These are phyloP conservation scores for Fraxinus sp. DNA, from an alignment of 305 asterid species.

Conservation along the genomic window DNA sequence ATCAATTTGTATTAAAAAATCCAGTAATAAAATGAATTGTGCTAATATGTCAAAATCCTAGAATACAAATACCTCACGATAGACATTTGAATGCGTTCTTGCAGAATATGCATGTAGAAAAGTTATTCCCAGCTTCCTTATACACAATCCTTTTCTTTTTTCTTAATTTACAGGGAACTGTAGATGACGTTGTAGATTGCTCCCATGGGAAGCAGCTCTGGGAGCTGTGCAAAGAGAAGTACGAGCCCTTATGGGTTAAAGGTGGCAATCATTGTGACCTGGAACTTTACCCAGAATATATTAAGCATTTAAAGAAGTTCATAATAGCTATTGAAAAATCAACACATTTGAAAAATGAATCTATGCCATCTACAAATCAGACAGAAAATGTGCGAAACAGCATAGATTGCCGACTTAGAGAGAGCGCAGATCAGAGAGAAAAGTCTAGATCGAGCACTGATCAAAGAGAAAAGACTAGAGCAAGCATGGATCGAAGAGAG, in stretches of 20 bases:
- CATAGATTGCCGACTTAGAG: slow-evolving; percentile 72
- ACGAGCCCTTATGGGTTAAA: slow-evolving; percentile 88
- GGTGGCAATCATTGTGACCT: slow-evolving; percentile 94
- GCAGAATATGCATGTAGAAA: neutral
- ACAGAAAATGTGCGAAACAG: slow-evolving; percentile 53
- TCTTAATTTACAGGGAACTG: slow-evolving; percentile 60
- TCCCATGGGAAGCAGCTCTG: slow-evolving; percentile 89
- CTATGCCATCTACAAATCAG: slow-evolving; percentile 40
- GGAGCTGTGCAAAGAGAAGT: slow-evolving; percentile 84
- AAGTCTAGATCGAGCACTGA: slow-evolving; percentile 74
- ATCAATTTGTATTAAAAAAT: neutral
- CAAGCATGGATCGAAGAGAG: slow-evolving; percentile 60
- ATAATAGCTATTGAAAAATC: slow-evolving; percentile 73
- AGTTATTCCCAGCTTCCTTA: neutral
- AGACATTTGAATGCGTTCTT: neutral
- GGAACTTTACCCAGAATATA: slow-evolving; percentile 87
- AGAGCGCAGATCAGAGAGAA: slow-evolving; percentile 69
- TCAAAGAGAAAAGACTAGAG: slow-evolving; percentile 61
- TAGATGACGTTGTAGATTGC: slow-evolving; percentile 85
- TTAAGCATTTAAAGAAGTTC: slow-evolving; percentile 84
- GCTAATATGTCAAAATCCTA: neutral
- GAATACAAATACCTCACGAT: neutral
- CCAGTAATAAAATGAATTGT: neutral
- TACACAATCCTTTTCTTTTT: neutral
- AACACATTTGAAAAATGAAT: slow-evolving; percentile 45